Evolutionary conservation across 345 rosid species (phyloP).

Genomic region (Dipteronia dyeriana): DNA sequence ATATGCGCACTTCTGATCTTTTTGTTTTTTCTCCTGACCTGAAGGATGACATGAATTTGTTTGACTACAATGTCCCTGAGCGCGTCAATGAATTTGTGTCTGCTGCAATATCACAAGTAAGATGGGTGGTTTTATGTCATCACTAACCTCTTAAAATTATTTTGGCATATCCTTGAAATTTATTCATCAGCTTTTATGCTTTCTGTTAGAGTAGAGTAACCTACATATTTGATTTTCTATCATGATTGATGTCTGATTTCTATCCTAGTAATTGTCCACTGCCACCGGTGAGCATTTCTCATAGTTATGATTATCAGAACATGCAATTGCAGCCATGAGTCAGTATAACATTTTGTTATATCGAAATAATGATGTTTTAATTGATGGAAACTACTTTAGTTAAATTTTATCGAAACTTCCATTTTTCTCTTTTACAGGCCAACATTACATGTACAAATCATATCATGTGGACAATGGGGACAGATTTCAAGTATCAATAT

Average conservation of each 20-base stretch:
- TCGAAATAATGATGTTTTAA: neutral
- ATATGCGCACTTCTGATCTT: slow-evolving; percentile 8
- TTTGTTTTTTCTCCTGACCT: slow-evolving; percentile 14
- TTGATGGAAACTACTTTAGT: neutral
- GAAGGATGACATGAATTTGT: slow-evolving; percentile 48
- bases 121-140: slow-evolving; percentile 2
- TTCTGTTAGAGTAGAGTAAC: slow-evolving; percentile 3
- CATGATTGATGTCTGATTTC: too few relatives aligned
- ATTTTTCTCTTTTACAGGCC: slow-evolving; percentile 35
- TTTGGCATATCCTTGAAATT: too few relatives aligned
- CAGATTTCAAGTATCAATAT: slow-evolving; percentile 58
- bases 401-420: neutral
- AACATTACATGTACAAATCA: slow-evolving; percentile 61
- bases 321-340: neutral
- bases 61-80: slow-evolving; percentile 57
- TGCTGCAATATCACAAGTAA: slow-evolving; percentile 53
- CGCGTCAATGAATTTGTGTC: slow-evolving; percentile 52
- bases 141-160: too few relatives aligned
- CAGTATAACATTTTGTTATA: neutral
- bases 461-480: slow-evolving; percentile 63
- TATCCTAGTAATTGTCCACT: too few relatives aligned
- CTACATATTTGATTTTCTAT: neutral
- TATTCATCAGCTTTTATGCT: slow-evolving; percentile 12
- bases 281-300: too few relatives aligned
- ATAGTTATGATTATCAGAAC: neutral